Evolutionary conservation across 2,329 filamentous ascomycete species (phyloP).

Genomic region (Penicillium verrucosum): DNA sequence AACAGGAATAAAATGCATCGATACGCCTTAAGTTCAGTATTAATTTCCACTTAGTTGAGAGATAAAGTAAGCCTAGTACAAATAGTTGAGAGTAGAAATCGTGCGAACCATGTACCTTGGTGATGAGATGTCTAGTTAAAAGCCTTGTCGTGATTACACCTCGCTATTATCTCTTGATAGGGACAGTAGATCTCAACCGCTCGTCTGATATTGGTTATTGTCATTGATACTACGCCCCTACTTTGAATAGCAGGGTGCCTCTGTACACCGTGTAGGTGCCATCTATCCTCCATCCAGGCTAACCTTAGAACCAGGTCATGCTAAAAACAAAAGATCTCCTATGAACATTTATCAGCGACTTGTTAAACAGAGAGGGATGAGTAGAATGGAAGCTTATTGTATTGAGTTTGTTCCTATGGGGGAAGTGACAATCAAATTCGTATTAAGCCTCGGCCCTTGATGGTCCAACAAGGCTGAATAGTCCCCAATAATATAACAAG

Average conservation of each 20-base stretch:
- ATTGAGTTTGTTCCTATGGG: not conserved
- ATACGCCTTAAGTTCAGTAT: not conserved
- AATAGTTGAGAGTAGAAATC: not conserved
- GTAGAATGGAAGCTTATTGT: not conserved
- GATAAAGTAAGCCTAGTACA: not conserved
- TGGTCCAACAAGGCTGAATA: not conserved
- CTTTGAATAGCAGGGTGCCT: not conserved
- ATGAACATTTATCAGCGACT: not conserved
- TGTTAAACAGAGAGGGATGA: not conserved
- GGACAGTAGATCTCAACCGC: no score
- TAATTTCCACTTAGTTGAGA: no score
- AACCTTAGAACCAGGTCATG: not conserved
- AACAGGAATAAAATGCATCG: not conserved
- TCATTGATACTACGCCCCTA: no score
- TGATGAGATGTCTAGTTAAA: not conserved
- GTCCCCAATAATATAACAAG: not conserved
- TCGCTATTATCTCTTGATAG: not conserved
- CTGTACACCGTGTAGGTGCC: not conserved
- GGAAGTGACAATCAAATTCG: not conserved
- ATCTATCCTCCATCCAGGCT: not conserved
- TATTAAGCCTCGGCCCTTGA: not conserved
- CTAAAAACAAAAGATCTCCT: not conserved
- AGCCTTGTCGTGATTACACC: not conserved
- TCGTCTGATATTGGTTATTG: not conserved
- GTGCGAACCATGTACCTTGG: not conserved